A percentile compares a stretch with the other conserved stretches of the same genome.
Evolutionary conservation across 257 asterid genomes (phyloP).

Genomic region (Cruciata laevipes): DNA sequence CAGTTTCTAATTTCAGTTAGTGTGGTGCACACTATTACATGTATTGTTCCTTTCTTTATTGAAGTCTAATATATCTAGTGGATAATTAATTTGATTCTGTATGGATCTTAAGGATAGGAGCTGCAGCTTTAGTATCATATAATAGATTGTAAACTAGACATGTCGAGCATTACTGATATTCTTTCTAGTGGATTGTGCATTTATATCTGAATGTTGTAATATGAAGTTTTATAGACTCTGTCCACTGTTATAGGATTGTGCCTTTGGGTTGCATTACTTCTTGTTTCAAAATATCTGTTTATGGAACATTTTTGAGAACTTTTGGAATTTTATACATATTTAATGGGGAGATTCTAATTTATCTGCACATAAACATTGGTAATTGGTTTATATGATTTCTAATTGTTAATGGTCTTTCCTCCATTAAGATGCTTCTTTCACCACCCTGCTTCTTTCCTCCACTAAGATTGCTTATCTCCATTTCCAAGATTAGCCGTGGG

Average conservation of each 20-base stretch:
- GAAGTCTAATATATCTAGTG: neutral
- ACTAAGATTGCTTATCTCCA: too few species aligned
- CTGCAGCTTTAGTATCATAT: neutral
- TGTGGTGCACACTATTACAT: too few species aligned
- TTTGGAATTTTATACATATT: too few species aligned
- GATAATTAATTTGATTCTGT: neutral
- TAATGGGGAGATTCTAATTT: too few species aligned
- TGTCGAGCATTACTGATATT: neutral
- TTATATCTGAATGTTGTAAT: neutral
- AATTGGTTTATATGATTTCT: neutral
- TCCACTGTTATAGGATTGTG: neutral
- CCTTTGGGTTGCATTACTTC: neutral
- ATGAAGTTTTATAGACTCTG: neutral
- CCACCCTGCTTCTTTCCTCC: too few species aligned
- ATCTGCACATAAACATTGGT: neutral
- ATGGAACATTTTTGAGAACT: neutral
- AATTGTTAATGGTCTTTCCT: too few species aligned
- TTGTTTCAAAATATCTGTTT: neutral
- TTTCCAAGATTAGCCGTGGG: neutral
- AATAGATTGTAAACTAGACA: too few species aligned
- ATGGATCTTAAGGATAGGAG: neutral
- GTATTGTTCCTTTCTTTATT: neutral
- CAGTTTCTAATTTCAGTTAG: neutral
- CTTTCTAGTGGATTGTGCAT: neutral
- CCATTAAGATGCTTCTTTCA: too few species aligned